Conservation (phyloP, 495 filamentous ascomycete species). For the Trichoderma gamsii region DNA sequence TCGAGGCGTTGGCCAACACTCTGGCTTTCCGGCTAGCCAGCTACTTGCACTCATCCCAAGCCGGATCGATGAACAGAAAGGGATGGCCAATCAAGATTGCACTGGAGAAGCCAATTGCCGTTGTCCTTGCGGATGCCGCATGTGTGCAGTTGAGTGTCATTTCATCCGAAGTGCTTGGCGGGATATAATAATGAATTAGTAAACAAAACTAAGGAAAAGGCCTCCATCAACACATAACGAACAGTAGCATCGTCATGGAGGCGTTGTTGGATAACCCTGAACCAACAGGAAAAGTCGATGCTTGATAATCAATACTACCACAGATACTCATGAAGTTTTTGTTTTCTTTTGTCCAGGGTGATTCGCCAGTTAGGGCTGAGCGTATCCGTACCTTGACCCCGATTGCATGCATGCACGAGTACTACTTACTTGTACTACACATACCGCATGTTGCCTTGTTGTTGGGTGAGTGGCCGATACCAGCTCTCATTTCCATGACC, state of each 20-base stretch:
- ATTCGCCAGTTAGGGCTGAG: neutral
- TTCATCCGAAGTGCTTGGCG: constrained; percentile 9
- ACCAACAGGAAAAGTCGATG: neutral
- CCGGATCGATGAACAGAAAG: constrained; percentile 19
- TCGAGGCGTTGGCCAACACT: constrained; percentile 51
- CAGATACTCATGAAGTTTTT: neutral
- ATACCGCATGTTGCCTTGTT: neutral
- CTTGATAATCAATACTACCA: constrained; percentile 2
- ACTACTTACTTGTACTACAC: neutral
- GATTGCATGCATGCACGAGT: neutral
- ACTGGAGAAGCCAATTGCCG: constrained; percentile 54
- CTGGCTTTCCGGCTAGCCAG: constrained; percentile 23
- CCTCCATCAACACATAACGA: neutral
- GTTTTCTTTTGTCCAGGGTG: neutral
- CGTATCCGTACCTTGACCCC: neutral
- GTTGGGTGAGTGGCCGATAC: neutral
- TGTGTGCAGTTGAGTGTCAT: constrained; percentile 39
- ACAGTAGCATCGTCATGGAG: neutral
- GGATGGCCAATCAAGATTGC: constrained; percentile 43
- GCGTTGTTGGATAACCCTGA: neutral
- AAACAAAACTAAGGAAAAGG: neutral
- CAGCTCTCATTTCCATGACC: neutral
- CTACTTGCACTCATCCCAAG: constrained; percentile 20
- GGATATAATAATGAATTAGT: neutral
- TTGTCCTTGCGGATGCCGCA: constrained; percentile 52